Evolutionary conservation across 179 eudicot species (phyloP), one percentile per base, ranked within the genome.

Genomic region (Beta lomatogona): DNA sequence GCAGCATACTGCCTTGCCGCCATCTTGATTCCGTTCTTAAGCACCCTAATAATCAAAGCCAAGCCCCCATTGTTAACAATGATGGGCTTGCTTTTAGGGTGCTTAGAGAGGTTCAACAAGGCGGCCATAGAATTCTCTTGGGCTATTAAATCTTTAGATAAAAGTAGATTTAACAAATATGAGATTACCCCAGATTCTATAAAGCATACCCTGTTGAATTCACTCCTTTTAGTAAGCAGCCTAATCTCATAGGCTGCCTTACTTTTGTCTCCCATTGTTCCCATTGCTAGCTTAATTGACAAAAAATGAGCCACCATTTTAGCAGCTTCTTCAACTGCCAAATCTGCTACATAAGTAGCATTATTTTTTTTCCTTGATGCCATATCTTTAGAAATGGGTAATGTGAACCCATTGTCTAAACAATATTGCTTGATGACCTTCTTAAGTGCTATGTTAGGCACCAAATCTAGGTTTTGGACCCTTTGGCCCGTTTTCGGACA

Each of bases 401-500:
- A 58, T 3, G 81, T 74, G 64, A 89, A 80, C 46, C 89, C 91
- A 77, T 88, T 92, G 41, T 85, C 85, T 10, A 45, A 67, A 65
- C 92, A 90, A 78, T 89, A 89, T 52, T 77, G 85, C 83, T 41
- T 82, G 77, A 89, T 89, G 13, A 93, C 80, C 76, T 73, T 66
- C 88, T 87, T 88, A 25, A 95, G 59, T 4, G 93, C 90, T 69
- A 87, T 79, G 87, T 95, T 95, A 0, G 98, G 91, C 82, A 94
- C 91, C 70, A 94, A 58, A 22, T 89, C 88, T 36, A 77, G 57
- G 74, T 54, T 84, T n/a, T 57, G 65, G 6, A 94, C 87, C 86
- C 73, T 88, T 89, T 88, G 90, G 5, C 97, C 96, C 0, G 99
- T 94, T 81, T 88, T 91, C 2, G 99, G 99, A 64, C 99, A 95